Conservation (phyloP, 257 asterid species). For the Prunella vulgaris region DNA sequence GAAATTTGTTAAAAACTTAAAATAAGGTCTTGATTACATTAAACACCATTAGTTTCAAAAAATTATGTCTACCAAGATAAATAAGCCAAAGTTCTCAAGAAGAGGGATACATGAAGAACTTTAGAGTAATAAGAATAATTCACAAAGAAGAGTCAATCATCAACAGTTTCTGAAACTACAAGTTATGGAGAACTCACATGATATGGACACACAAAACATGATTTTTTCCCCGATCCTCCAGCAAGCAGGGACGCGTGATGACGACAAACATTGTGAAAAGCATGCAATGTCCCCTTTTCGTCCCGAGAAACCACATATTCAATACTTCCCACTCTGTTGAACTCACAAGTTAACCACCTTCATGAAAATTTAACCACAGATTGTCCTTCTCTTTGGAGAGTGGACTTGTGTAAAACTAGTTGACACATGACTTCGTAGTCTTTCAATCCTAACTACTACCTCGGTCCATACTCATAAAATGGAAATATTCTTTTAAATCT, state of each 20-base stretch:
- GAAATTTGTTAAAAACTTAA: not conserved
- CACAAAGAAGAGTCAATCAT: not conserved
- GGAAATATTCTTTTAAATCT: too few species aligned
- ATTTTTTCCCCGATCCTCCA: constrained; percentile 57
- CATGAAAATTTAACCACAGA: not conserved
- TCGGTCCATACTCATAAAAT: too few species aligned
- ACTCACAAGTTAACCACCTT: constrained; percentile 21
- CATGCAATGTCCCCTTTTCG: constrained; percentile 50
- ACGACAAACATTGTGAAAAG: constrained; percentile 90
- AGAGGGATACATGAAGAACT: not conserved
- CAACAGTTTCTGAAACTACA: too few species aligned
- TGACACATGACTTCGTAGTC: not conserved
- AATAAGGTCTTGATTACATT: too few species aligned
- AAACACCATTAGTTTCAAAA: not conserved
- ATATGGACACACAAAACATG: constrained; percentile 89
- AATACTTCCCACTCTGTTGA: constrained; percentile 68
- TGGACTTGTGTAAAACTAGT: too few species aligned
- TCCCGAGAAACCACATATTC: constrained; percentile 78
- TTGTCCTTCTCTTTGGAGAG: not conserved
- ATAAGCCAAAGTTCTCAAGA: not conserved
- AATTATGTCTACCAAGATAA: not conserved
- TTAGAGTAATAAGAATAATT: not conserved
- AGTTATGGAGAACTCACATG: constrained; percentile 68
- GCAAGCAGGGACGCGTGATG: constrained; percentile 87
- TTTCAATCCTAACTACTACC: not conserved